Percentiles rank a stretch among this genome's conserved stretches.
Conservation (phyloP, 768 basidiomycete species). For the Cubamyces lactineus region DNA sequence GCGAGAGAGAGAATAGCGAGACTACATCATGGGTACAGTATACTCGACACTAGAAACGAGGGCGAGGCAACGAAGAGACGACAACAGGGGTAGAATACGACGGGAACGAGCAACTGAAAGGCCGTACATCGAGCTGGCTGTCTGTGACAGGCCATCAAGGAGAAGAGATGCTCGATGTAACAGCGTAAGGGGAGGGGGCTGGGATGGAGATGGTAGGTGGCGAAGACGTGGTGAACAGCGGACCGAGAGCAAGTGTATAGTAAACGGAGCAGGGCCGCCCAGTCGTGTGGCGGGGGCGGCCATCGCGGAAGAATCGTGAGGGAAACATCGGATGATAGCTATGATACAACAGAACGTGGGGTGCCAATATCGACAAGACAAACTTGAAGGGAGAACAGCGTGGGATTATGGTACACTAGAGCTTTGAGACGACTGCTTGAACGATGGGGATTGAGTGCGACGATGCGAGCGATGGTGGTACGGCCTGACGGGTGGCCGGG, state of each 20-base stretch:
- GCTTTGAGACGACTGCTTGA: not conserved
- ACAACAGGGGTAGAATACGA: not conserved
- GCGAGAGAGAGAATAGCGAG: not conserved
- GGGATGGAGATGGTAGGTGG: not conserved
- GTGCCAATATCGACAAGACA: not conserved
- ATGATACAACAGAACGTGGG: constrained; percentile 9
- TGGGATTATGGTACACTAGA: constrained; percentile 3
- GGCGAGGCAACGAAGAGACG: too few relatives aligned
- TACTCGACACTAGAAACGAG: too few relatives aligned
- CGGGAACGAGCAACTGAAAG: not conserved
- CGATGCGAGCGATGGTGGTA: not conserved
- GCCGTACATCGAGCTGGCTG: constrained; percentile 15
- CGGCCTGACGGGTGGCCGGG: not conserved
- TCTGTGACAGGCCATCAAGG: constrained; percentile 1
- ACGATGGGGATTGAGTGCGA: not conserved
- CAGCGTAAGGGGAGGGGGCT: too few relatives aligned
- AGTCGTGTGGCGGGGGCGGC: not conserved
- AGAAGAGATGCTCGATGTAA: too few relatives aligned
- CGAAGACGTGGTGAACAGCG: not conserved
- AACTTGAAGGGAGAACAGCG: not conserved
- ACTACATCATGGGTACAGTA: too few relatives aligned
- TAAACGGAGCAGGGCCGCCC: not conserved
- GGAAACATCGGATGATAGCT: not conserved
- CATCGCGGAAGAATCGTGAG: not conserved
- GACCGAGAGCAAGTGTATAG: not conserved